Evolutionary conservation across 768 basidiomycete species (phyloP).

Genomic region (Astraeus odoratus): DNA sequence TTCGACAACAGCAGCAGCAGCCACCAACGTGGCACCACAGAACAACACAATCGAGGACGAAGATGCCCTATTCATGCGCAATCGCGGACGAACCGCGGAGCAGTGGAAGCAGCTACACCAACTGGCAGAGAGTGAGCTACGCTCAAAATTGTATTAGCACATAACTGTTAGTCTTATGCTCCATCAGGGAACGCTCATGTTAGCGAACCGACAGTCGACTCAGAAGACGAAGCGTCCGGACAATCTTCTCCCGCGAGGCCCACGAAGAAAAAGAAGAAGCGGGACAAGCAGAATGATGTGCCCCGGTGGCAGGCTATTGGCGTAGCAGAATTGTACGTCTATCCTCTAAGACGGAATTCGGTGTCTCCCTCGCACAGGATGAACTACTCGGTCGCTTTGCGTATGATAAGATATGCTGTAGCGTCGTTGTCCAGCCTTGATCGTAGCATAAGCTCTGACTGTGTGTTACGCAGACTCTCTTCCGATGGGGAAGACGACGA

Average conservation of each 20-base stretch:
- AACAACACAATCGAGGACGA: constrained; percentile 37
- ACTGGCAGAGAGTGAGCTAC: constrained; percentile 45
- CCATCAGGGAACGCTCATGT: constrained; percentile 20
- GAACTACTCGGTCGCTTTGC: background rate
- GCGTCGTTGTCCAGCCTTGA: too few species aligned
- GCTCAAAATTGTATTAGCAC: too few species aligned
- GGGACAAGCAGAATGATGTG: constrained; percentile 20
- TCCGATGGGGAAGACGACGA: constrained; percentile 42
- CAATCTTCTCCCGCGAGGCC: constrained; percentile 28
- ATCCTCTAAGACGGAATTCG: background rate
- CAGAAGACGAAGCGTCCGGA: constrained; percentile 12
- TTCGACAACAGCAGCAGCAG: constrained; percentile 5
- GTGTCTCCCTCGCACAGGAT: too few species aligned
- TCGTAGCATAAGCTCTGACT: constrained; percentile 5
- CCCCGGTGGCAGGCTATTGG: constrained; percentile 40
- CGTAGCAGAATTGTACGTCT: constrained; percentile 35
- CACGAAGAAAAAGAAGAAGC: constrained; percentile 32
- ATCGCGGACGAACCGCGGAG: constrained; percentile 46
- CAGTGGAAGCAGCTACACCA: constrained; percentile 57
- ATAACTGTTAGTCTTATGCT: too few species aligned
- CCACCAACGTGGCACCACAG: constrained; percentile 3
- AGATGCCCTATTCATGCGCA: constrained; percentile 67
- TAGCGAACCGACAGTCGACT: constrained; percentile 17
- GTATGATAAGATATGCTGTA: constrained; percentile 1
- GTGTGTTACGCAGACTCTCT: constrained; percentile 22